Percentiles rank a stretch among this genome's conserved stretches.
phyloP scores from a whole-genome alignment of 176 grass and related monocot genomes.

The Bromus sterilis region DNA sequence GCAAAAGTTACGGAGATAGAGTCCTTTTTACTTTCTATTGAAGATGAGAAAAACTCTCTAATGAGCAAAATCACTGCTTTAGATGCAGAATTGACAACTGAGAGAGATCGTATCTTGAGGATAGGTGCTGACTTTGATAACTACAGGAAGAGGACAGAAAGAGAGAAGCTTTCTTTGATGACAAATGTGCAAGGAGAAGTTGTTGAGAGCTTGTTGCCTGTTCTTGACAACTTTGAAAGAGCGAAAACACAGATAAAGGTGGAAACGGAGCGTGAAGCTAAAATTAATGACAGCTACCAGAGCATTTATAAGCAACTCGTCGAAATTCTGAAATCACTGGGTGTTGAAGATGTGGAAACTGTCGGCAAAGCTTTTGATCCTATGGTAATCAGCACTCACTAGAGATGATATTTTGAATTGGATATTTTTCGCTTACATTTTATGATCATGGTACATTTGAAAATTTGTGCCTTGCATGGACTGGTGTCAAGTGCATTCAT shows the following conservation, averaged over 20 bases:
- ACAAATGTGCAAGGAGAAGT: conserved; percentile 89
- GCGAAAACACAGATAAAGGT: conserved; percentile 94
- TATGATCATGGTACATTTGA: background rate
- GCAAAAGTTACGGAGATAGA: conserved; percentile 66
- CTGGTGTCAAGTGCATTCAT: background rate
- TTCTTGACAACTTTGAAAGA: conserved; percentile 97
- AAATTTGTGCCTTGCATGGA: background rate
- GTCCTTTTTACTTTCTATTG: conserved; percentile 61
- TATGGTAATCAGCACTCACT: conserved; percentile 54
- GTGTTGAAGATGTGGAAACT: conserved; percentile 77
- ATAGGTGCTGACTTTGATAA: conserved; percentile 97
- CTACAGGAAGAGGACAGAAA: conserved; percentile 90
- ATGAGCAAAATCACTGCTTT: conserved; percentile 44
- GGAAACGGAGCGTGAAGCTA: conserved; percentile 71
- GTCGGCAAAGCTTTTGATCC: conserved; percentile 87
- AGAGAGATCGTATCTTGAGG: conserved; percentile 68
- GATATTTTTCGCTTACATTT: background rate
- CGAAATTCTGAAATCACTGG: conserved; percentile 68
- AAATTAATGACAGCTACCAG: conserved; percentile 94
- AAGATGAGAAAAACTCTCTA: conserved; percentile 68
- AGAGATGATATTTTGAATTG: background rate
- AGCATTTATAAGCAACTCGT: conserved; percentile 95
- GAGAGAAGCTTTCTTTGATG: conserved; percentile 86
- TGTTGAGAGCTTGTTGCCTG: conserved; percentile 82
- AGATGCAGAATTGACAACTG: conserved; percentile 50